Percentiles rank a stretch among this genome's conserved stretches.
Conservation (phyloP, 1,284 basidiomycete species). For the Sanguinoderma infundibulare region DNA sequence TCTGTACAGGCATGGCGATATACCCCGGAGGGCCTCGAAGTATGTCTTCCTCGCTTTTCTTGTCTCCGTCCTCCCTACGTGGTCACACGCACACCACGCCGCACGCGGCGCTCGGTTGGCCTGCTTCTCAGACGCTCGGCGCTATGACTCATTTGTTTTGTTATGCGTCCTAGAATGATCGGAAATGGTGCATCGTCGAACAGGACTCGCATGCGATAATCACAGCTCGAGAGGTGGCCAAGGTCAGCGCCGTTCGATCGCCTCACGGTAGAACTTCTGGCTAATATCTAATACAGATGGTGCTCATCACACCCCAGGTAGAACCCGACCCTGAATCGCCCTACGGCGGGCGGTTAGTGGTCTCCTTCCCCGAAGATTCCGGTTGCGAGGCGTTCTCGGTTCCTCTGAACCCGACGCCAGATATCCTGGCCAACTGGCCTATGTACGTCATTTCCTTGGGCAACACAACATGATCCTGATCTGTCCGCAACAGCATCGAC, state of each 20-base stretch:
- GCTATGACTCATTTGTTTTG: background rate
- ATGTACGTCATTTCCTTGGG: slow-evolving; percentile 44
- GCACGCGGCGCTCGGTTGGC: background rate
- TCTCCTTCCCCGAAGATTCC: slow-evolving; percentile 63
- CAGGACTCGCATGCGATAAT: slow-evolving; percentile 54
- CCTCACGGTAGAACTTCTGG: background rate
- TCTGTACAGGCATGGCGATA: slow-evolving; percentile 58
- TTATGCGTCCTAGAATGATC: slow-evolving; percentile 54
- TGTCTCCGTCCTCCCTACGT: no score
- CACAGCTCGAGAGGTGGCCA: slow-evolving; percentile 66
- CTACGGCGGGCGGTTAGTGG: slow-evolving; percentile 50
- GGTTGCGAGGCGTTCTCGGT: slow-evolving; percentile 58
- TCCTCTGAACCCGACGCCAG: slow-evolving; percentile 57
- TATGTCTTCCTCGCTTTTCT: slow-evolving; percentile 28
- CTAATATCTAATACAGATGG: slow-evolving; percentile 50
- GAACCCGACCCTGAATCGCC: slow-evolving; percentile 47
- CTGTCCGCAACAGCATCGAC: slow-evolving; percentile 45
- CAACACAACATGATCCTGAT: background rate
- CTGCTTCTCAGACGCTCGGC: background rate
- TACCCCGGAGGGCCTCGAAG: slow-evolving; percentile 68
- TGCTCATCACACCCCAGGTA: slow-evolving; percentile 65
- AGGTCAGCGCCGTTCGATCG: slow-evolving; percentile 44
- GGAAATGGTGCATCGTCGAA: slow-evolving; percentile 72
- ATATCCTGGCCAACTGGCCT: slow-evolving; percentile 55
- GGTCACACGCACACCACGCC: no score